Evolutionary conservation across 805 yeast species (phyloP), one percentile per base, ranked within the genome.

Genomic region (Pichia phayaonensis): DNA sequence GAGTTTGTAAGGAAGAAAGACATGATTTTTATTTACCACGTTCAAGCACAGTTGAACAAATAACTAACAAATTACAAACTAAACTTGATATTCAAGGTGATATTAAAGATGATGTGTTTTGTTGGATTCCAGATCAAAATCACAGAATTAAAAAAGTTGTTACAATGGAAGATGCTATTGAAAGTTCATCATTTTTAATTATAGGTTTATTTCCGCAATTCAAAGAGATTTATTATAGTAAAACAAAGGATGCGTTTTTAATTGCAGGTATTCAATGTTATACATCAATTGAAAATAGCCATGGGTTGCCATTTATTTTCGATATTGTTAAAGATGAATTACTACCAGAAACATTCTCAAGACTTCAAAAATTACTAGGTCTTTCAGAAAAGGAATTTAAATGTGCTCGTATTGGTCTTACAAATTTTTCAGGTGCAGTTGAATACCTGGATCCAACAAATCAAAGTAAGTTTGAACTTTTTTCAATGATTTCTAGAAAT

Each of bases 251-350:
- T 31, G 48, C 46, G n/a, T 23, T 31, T 2, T 60, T 85, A 41
- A 75, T 86, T 2, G 77, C 86, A 4, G 95, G 84, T 2, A 73
- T 81, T 56, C 97, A 90, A 62, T 90, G 84, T 67, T 78, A 83
- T 64, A 86, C 84, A 58, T 86, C 83, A 40, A 72, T 83, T 24
- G 75, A 72, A 42, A 72, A 72, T 54, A 69, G 74, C 41, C 98
- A 90, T 65, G 90, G 96, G n/a, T 73, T 84, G 45, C 95, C 97
- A 4, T 90, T 90, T 62, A 69, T 86, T 11, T 87, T 90, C 62
- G 77, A 80, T n/a, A 66, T 86, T 8, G 73, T 79, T 45, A 83
- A 86, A 10, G 79, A 74, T 15, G 99, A 94, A 64, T 67, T 69
- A 43, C 78, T 86, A 44, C 61, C 65, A 3, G 81, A 77, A 13